Evolutionary conservation across 768 basidiomycete species (phyloP), one percentile per base, ranked within the genome.

Genomic region (Tubosaeta sp.): DNA sequence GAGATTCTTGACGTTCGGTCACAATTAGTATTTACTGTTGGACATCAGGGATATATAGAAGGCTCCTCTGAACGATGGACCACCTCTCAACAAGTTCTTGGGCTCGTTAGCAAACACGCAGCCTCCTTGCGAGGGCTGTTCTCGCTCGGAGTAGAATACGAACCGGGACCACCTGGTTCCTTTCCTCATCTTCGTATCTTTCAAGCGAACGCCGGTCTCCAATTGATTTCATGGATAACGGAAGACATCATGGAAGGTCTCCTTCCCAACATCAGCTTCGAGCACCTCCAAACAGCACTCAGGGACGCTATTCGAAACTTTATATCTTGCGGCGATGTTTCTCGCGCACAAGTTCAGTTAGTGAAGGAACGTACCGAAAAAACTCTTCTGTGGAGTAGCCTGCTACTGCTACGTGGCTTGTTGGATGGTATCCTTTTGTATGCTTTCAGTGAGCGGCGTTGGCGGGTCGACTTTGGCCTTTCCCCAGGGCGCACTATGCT

Each of bases 11-110:
- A 73, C 46, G 71, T 74, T 39, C 67, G 71, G 0, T 79, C 78
- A 55, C 79, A 79, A 51, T 59, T 81, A 5, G 62, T 81, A 5
- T 81, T 79, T 42, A 76, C 78, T 0, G 58, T 72, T 27, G 76
- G 75, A 29, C 29, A 60, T 5, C 74, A 73, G 44, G 52, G 37
- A 14, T 58, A 69, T 1, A 43, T 77, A 10, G 72, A 80, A 43
- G 68, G 69, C 39, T 67, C 65, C 34, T 74, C 76, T 4, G 59
- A 72, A 42, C 72, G 78, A 13, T 80, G 79, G 79, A 59, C 49
- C 5, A 71, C 26, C 55, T 65, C 35, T 48, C 65, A 78, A 52
- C 64, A 73, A 16, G 47, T 69, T 3, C 44, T 71, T 19, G 7
- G 27, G 13, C 57, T 62, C 1, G 52, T 70, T 1, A 44, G 46